Evolutionary conservation across 208 protist species (phyloP), one percentile per base, ranked within the genome.

Genomic region (Naegleria gruberi): DNA sequence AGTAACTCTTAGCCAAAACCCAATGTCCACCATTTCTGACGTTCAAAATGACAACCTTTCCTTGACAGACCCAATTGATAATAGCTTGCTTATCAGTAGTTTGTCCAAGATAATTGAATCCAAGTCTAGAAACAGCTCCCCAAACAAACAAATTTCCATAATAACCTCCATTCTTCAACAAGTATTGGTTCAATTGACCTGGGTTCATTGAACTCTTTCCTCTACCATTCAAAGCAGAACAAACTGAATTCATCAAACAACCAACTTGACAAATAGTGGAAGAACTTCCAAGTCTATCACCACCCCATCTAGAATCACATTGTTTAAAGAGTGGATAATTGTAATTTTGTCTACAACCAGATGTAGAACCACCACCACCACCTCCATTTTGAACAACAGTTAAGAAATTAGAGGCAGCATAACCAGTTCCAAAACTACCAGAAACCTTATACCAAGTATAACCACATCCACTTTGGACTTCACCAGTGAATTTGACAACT

Each of bases 301-400:
- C 46, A 4, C 89, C 89, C 89, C 89, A 90, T 65, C 82, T 45
- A 8, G 7, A 1, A 90, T 90, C 89, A 42, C 89, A 90, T 65
- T 90, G 89, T 23, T 90, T 90, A 81, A 74, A 90, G 4, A 90
- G n/a, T 85, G 87, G 87, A 44, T 90, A 81, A 55, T 34, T 41
- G 26, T 87, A 77, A 15, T 12, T 12, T 77, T 77, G 65, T 77
- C 65, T 37, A 77, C 65, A 77, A 37, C 30, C 34, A 37, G 6
- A 30, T 30, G 55, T 73, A 73, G 3, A 4, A n/a, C 55, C 55
- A 73, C 15, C 55, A 30, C 7, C 23, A 26, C n/a, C 3, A 30
- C 44, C 41, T 15, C 40, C 40, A n/a, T 40, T 12, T 30, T 40
- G 15, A 45, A 43, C 81, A 17, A 15, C 2, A 17, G 1, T 43